These are phyloP conservation scores for Candida sakaeoensis DNA, from an alignment of 805 yeast genomes.

Conservation along the genomic window DNA sequence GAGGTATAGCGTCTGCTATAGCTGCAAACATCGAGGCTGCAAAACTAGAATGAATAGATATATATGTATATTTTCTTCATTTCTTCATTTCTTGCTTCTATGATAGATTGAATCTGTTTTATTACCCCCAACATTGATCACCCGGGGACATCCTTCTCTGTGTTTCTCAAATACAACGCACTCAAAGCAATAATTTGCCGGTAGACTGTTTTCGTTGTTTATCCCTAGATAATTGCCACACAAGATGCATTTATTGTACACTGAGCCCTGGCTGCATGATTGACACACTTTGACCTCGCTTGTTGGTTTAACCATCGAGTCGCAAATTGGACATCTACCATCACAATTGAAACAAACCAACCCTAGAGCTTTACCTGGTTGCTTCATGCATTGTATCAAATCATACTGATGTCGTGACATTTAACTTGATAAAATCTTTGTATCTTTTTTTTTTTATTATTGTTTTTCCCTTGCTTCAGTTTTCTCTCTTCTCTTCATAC, in stretches of 20 bases:
- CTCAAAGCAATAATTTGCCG: constrained; percentile 79
- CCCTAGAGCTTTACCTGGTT: constrained; percentile 73
- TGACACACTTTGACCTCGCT: constrained; percentile 71
- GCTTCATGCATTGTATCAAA: constrained; percentile 76
- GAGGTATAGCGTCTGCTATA: constrained; percentile 39
- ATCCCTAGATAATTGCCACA: constrained; percentile 66
- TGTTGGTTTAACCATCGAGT: constrained; percentile 73
- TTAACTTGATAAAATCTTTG: neutral
- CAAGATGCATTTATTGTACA: constrained; percentile 64
- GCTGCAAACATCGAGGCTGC: constrained; percentile 31
- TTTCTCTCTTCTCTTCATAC: neutral
- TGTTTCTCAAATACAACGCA: constrained; percentile 77
- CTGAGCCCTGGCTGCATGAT: constrained; percentile 76
- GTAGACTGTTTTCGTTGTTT: constrained; percentile 35
- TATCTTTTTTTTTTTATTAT: neutral
- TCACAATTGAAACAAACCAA: constrained; percentile 80
- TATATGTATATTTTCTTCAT: constrained; percentile 1
- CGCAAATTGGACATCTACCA: constrained; percentile 89
- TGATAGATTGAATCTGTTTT: constrained; percentile 64
- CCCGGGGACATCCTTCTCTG: constrained; percentile 89
- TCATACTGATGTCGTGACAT: constrained; percentile 94
- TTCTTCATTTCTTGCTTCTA: constrained; percentile 32
- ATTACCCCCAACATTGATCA: constrained; percentile 76
- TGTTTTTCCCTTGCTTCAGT: neutral
- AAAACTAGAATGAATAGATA: constrained; percentile 8